Base-by-base conservation (phyloP, 2,329 filamentous ascomycete genomes). In the Beauveria asiatica region DNA sequence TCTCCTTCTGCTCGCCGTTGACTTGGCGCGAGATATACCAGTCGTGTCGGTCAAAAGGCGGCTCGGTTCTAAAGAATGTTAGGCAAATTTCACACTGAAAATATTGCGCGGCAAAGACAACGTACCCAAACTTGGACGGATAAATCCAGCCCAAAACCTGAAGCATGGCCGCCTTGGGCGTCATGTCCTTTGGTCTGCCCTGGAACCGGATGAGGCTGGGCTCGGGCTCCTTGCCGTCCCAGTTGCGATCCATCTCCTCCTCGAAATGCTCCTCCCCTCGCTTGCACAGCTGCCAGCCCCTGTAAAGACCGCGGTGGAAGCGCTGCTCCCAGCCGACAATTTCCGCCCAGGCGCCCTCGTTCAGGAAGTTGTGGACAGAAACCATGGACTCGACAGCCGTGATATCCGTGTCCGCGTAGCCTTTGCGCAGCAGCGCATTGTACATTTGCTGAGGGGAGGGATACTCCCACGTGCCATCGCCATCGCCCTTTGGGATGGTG, bases 371-470 rank as follows among this genome's bases (percentile, higher is more conserved):
- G 79, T 99, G 94, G 11, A 97, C 91, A 0, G 91, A 89, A 6
- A 99, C 94, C 94, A 99, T 99, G 69, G 88, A 87, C 75, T 97
- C 92, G 16, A 99, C 92, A 3, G 92, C 92, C 21, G 93, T 94
- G 59, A 91, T 84, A 60, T 96, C 92, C 0, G 94, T 97, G 72
- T 97, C 92, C 0, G 89, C 92, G 75, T 97, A 94, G 61, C 94
- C 94, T 75, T 99, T 99, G 64, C 94, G 88, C 63, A 97, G 78
- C 76, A 99, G 88, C 8, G 94, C 94, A 70, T 99, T 97, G 80
- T 97, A 99, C 94, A 99, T 99, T 75, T 99, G 94, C 77, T 99
- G 94, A 0, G 94, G 93, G 0, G 92, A 97, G 0, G 94, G 94
- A 71, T 99, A 99, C 74, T 97, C 94, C 94, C 94, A 99, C 69